Percentiles rank a stretch among this genome's conserved stretches.
These are phyloP conservation scores for Penicillium paxilli DNA, from an alignment of 495 filamentous ascomycete genomes.

Conservation along the genomic window DNA sequence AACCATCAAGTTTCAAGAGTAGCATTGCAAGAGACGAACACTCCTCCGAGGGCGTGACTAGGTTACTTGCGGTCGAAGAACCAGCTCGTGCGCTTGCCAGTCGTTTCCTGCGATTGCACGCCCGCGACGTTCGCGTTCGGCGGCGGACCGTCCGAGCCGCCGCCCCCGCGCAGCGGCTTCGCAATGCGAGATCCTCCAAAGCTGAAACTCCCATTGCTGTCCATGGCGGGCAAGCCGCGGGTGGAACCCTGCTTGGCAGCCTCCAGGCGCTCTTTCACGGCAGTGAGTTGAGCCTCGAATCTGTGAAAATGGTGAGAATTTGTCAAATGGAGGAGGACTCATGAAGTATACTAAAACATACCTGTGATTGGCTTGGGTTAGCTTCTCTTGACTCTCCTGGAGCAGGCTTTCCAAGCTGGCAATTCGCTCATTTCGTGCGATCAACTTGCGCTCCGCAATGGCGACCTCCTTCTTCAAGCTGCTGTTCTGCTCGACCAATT, in stretches of 20 bases:
- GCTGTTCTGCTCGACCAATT: constrained; percentile 96
- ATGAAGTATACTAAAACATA: constrained; percentile 47
- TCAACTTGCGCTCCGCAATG: constrained; percentile 95
- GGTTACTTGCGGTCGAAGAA: constrained; percentile 52
- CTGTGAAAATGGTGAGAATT: constrained; percentile 44
- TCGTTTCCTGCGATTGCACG: constrained; percentile 47
- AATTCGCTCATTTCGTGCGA: constrained; percentile 95
- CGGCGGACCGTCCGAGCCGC: constrained; percentile 49
- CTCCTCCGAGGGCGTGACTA: constrained; percentile 8
- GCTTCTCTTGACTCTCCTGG: constrained; percentile 96
- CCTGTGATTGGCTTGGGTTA: constrained; percentile 94
- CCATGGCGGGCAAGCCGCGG: constrained; percentile 69
- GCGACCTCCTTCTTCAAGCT: constrained; percentile 98
- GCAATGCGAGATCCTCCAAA: constrained; percentile 84
- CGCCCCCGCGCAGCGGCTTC: constrained; percentile 93
- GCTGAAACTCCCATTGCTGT: constrained; percentile 64
- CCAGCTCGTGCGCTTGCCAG: constrained; percentile 49
- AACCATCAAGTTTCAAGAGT: constrained; percentile 18
- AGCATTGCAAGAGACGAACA: constrained; percentile 20
- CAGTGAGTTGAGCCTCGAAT: constrained; percentile 95
- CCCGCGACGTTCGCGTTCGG: constrained; percentile 32
- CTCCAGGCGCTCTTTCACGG: constrained; percentile 96
- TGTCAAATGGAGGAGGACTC: neutral
- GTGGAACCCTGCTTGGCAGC: constrained; percentile 89
- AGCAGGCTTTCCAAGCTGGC: constrained; percentile 86